Conservation (phyloP, 371 early-diverging fungal species). For the Ecytonucleospora hepatopenaei region DNA sequence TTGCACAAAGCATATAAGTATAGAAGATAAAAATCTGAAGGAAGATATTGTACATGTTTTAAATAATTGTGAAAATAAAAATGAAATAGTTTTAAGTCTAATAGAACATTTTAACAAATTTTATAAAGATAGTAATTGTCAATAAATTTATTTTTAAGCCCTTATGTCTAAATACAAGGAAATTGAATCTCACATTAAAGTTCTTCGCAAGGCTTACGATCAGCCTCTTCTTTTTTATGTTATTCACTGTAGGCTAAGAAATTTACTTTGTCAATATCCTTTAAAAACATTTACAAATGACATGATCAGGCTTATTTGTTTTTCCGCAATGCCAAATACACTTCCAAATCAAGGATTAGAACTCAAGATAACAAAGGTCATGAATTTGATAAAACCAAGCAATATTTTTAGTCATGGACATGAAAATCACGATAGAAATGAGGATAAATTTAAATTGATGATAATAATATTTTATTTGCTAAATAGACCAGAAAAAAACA, state of each 20-base stretch:
- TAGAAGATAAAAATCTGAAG: too few relatives aligned
- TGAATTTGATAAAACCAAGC: constrained; percentile 22
- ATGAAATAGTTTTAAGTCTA: neutral
- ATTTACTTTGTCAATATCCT: constrained; percentile 5
- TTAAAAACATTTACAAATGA: constrained; percentile 35
- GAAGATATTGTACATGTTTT: neutral
- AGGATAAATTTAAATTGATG: constrained; percentile 26
- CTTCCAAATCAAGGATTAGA: constrained; percentile 36
- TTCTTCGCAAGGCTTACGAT: constrained; percentile 36
- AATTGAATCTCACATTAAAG: constrained; percentile 20
- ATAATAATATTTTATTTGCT: constrained; percentile 35
- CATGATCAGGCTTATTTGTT: constrained; percentile 34
- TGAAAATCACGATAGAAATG: neutral
- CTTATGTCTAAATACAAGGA: constrained; percentile 8
- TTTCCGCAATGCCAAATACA: constrained; percentile 10
- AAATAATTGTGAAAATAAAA: neutral
- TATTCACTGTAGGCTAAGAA: constrained; percentile 15
- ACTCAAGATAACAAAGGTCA: constrained; percentile 27
- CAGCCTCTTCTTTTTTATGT: constrained; percentile 46
- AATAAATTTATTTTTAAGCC: neutral
- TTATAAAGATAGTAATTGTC: too few relatives aligned
- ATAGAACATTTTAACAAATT: too few relatives aligned
- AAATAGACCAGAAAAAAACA: constrained; percentile 17
- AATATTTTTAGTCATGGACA: too few relatives aligned
- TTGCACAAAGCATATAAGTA: too few relatives aligned